Evolutionary conservation across 345 rosid species (phyloP), one percentile per base, ranked within the genome.

Genomic region (Gossypium australe): DNA sequence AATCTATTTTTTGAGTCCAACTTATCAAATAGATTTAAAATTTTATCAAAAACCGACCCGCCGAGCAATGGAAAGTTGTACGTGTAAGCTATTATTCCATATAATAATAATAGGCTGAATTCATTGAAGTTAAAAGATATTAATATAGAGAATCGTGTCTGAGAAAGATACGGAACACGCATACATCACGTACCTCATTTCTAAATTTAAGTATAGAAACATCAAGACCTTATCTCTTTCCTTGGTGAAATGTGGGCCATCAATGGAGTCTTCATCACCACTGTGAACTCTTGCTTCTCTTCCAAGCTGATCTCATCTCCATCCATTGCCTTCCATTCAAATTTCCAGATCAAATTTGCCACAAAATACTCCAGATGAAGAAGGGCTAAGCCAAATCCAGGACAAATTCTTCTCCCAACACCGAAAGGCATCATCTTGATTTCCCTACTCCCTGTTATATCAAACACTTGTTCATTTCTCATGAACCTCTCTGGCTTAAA

Each of bases 351-450:
- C 78, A 84, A 59, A 63, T 81, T 84, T 1, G 86, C 85, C 66
- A 83, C 87, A 41, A 77, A 84, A 56, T 82, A 82, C 73, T 84
- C 87, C 18, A 84, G 56, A 53, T 84, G 87, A 38, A 80, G 58
- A 69, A 82, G 44, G 1, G 83, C 83, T 4, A 84, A 59, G 16
- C 75, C 70, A 20, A 79, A 62, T 25, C 78, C 87, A 0, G 87
- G 87, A 73, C 85, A 84, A 1, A 84, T 84, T 76, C 87, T 77
- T 64, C 85, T 72, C 7, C 82, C 87, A 0, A 72, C 87, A 13
- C 87, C 87, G 20, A 82, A 84, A 16, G 85, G 86, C 86, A 84
- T 84, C 86, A 84, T 84, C 76, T 84, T 84, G 14, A 81, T 84
- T 58, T 78, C 80, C 76, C 79, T 72, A n/a, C 82, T 79, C 58